These are phyloP conservation scores for Hawksworthiomyces lignivorus DNA, from an alignment of 2,329 filamentous ascomycete species.

Conservation along the genomic window DNA sequence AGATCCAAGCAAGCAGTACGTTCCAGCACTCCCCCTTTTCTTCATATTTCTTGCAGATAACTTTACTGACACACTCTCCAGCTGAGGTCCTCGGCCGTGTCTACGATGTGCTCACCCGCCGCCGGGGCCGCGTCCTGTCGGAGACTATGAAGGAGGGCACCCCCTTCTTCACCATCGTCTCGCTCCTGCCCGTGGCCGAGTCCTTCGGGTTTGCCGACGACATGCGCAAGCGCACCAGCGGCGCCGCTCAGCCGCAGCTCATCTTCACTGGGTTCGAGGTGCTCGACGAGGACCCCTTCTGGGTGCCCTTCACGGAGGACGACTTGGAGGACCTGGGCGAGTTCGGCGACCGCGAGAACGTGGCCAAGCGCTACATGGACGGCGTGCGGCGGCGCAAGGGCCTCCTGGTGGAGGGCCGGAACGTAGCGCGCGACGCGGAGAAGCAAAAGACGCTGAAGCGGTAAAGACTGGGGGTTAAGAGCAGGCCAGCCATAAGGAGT, in stretches of 20 bases:
- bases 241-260: constrained; percentile 84
- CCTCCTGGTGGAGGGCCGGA: constrained; percentile 68
- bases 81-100: constrained; percentile 91
- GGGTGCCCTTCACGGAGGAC: constrained; percentile 94
- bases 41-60: not conserved
- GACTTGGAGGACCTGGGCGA: constrained; percentile 94
- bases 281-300: constrained; percentile 92
- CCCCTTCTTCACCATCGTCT: constrained; percentile 90
- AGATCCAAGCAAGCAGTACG: constrained; percentile 88
- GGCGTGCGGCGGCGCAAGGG: constrained; percentile 80
- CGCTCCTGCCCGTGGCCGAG: constrained; percentile 83
- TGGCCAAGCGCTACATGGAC: constrained; percentile 95
- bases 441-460: constrained; percentile 72
- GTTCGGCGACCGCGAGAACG: constrained; percentile 87
- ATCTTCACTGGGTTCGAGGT: constrained; percentile 91
- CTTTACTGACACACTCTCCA: constrained; percentile 19
- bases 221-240: constrained; percentile 88
- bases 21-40: constrained; percentile 10
- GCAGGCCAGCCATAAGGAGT: too few species aligned
- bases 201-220: constrained; percentile 95
- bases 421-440: constrained; percentile 78
- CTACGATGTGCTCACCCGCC: constrained; percentile 94
- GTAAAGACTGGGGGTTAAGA: too few species aligned
- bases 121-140: constrained; percentile 79
- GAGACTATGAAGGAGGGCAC: constrained; percentile 93